phyloP scores from a whole-genome alignment of 2,329 filamentous ascomycete species.

The Calonectria fujianensis region DNA sequence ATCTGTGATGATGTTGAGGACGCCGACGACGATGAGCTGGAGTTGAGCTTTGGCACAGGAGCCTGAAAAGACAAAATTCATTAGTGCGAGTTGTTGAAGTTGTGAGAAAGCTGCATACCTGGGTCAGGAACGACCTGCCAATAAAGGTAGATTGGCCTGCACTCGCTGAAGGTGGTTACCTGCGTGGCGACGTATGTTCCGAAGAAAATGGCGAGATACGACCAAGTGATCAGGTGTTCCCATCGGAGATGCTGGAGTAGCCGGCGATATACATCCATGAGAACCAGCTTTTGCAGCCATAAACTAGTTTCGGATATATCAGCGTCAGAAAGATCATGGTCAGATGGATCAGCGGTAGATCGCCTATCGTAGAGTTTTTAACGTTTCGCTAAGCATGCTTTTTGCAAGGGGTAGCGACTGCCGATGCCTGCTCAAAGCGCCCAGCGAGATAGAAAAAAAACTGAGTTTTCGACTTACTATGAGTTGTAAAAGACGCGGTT shows the following conservation, averaged over 20 bases:
- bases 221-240: conserved; percentile 38
- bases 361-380: neutral
- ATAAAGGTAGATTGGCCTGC: conserved; percentile 41
- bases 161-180: conserved; percentile 48
- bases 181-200: conserved; percentile 42
- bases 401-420: neutral
- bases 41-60: conserved; percentile 46
- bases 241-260: conserved; percentile 39
- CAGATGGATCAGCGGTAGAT: conserved; percentile 7
- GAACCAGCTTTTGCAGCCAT: conserved; percentile 49
- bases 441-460: neutral
- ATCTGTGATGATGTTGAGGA: conserved; percentile 55
- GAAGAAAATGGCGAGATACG: conserved; percentile 43
- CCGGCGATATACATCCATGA: conserved; percentile 47
- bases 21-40: conserved; percentile 47
- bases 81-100: neutral
- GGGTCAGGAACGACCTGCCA: conserved; percentile 49
- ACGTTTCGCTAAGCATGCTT: conserved; percentile 5
- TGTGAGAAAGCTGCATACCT: conserved; percentile 19
- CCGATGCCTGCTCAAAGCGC: neutral
- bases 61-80: neutral
- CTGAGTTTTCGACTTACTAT: conserved; percentile 37
- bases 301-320: conserved; percentile 34
- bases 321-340: neutral
- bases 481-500: conserved; percentile 46